A percentile compares a stretch with the other conserved stretches of the same genome.
These are phyloP conservation scores for Zarea fungicola DNA, from an alignment of 2,329 filamentous ascomycete genomes.

Conservation along the genomic window DNA sequence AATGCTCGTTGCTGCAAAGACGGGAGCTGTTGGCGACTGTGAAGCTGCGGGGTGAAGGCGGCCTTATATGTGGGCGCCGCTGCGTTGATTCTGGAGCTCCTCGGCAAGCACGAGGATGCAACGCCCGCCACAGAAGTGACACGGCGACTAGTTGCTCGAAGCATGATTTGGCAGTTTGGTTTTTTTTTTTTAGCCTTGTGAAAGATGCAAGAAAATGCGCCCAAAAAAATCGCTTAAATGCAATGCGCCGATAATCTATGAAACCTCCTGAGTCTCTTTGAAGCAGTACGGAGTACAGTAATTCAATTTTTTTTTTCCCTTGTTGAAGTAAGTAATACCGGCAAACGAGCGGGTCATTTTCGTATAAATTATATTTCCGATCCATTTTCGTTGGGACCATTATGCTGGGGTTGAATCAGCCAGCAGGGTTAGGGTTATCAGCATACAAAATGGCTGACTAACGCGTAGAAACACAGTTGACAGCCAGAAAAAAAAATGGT, in stretches of 20 bases:
- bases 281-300: not conserved
- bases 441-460: too few species aligned
- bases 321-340: constrained; percentile 8
- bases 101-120: constrained; percentile 1
- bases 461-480: too few species aligned
- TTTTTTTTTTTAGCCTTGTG: not conserved
- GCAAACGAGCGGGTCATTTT: too few species aligned
- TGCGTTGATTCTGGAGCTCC: constrained; percentile 4
- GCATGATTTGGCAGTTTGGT: not conserved
- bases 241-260: constrained; percentile 4
- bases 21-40: not conserved
- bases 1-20: constrained; percentile 13
- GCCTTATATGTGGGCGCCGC: constrained; percentile 9
- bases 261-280: not conserved
- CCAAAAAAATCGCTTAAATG: constrained; percentile 1
- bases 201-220: not conserved
- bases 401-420: too few species aligned
- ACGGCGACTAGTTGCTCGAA: constrained; percentile 8
- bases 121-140: constrained; percentile 2
- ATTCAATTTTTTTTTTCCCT: constrained; percentile 3
- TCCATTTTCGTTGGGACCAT: too few species aligned
- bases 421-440: too few species aligned
- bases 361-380: too few species aligned
- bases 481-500: too few species aligned
- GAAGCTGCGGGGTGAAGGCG: constrained; percentile 8